Evolutionary conservation across 345 rosid genomes (phyloP).

Genomic region (Gossypium raimondii): DNA sequence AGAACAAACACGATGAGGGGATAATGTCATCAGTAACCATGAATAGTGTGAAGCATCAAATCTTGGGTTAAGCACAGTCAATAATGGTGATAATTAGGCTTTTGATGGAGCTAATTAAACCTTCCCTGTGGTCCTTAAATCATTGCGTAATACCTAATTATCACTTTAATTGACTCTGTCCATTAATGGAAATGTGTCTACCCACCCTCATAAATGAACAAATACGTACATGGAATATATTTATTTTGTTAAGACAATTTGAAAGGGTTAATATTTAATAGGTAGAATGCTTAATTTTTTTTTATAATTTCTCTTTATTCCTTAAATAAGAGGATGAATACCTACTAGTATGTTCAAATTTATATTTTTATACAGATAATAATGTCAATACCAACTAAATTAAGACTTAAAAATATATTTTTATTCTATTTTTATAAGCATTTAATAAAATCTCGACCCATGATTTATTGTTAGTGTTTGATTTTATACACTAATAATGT

Average conservation of each 20-base stretch:
- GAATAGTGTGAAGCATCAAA: slow-evolving; percentile 2
- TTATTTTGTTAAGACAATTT: too few species aligned
- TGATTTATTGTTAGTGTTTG: too few species aligned
- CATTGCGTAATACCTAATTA: slow-evolving; percentile 3
- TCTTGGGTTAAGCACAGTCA: slow-evolving; percentile 5
- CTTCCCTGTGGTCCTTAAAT: slow-evolving; percentile 1
- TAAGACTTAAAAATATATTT: too few species aligned
- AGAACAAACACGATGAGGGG: not conserved
- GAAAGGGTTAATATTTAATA: too few species aligned
- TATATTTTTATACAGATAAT: too few species aligned
- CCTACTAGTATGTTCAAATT: too few species aligned
- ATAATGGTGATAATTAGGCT: slow-evolving; percentile 13
- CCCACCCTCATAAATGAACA: not conserved
- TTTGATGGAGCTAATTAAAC: not conserved
- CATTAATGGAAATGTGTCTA: slow-evolving; percentile 1
- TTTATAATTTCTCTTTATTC: too few species aligned
- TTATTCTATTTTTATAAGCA: too few species aligned
- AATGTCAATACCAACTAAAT: fast-evolving
- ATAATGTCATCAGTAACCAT: not conserved
- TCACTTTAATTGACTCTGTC: slow-evolving; percentile 10
- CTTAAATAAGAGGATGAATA: too few species aligned
- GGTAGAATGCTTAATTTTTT: too few species aligned
- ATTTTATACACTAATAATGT: too few species aligned
- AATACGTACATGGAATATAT: not conserved
- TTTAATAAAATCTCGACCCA: too few species aligned